Evolutionary conservation across 2,329 filamentous ascomycete genomes (phyloP), one percentile per base, ranked within the genome.

Genomic region (Aspergillus sp.): DNA sequence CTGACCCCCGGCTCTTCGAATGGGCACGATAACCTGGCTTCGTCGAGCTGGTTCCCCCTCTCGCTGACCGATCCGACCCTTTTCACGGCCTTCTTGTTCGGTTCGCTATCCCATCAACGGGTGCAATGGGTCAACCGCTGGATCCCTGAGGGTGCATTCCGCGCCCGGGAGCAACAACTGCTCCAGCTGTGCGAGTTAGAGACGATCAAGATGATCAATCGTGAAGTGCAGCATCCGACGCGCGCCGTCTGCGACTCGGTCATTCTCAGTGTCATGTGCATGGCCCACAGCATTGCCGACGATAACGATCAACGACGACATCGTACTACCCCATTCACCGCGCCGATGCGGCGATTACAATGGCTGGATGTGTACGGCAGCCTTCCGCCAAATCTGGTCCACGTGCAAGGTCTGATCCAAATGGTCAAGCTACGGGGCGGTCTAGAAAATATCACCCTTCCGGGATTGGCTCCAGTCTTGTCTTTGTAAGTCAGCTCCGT

Each of bases 361-460:
- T 71, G 70, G 64, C 52, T 73, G 4, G 65, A 71, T 47, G 60
- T 73, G 5, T 72, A 72, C 46, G 70, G 70, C 0, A 63, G 61
- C 49, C 59, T 70, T 11, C 61, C 64, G 4, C 64, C 68, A 4
- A 72, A 72, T 23, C 60, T 70, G 41, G 59, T 71, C 2, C 71
- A 74, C 53, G 55, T 70, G 10, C 57, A 63, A 45, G 71, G 71
- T 0, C 53, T 74, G 25, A 55, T 67, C 5, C 66, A 71, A 44
- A 61, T 74, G 55, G 52, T 75, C 38, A 64, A 66, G 17, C 46
- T 72, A 5, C 66, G 68, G 25, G 73, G 73, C 5, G 73, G 73
- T 0, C 50, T 76, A 7, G 54, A 63, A 4, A 65, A 69, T 11
- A 64, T 76, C 29, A 62, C 61, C 31, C 58, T 72, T 17, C 66